Evolutionary conservation across 2,329 filamentous ascomycete genomes (phyloP).

Genomic region (Zarea fungicola): DNA sequence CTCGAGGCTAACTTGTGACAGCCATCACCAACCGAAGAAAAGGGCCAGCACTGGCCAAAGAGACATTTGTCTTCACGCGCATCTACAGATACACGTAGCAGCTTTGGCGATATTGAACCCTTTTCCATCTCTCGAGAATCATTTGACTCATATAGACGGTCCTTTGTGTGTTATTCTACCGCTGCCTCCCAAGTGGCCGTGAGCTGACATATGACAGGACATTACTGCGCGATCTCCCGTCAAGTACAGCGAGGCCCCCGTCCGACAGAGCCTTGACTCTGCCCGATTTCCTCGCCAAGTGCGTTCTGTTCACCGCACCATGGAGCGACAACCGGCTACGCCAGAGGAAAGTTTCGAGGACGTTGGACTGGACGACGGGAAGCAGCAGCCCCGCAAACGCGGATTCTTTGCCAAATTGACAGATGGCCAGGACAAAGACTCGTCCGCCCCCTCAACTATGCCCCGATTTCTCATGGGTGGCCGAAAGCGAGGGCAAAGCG

Average conservation of each 20-base stretch:
- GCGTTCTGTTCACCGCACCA: constrained; percentile 53
- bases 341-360: constrained; percentile 84
- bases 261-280: constrained; percentile 77
- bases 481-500: constrained; percentile 61
- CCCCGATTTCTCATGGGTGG: constrained; percentile 63
- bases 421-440: constrained; percentile 42
- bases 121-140: constrained; percentile 96
- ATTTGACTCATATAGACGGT: constrained; percentile 92
- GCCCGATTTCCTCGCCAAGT: constrained; percentile 58
- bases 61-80: constrained; percentile 46
- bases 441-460: constrained; percentile 34
- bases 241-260: constrained; percentile 50
- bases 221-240: constrained; percentile 84
- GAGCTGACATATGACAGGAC: constrained; percentile 54
- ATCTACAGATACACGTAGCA: constrained; percentile 52
- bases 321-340: constrained; percentile 57
- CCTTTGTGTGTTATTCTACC: constrained; percentile 64
- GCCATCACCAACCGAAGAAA: constrained; percentile 87
- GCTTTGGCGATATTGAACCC: constrained; percentile 78
- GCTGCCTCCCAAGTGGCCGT: constrained; percentile 1
- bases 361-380: constrained; percentile 76
- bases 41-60: constrained; percentile 64
- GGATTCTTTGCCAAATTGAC: constrained; percentile 75
- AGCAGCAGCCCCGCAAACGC: constrained; percentile 48
- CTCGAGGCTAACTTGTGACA: constrained; percentile 28